Evolutionary conservation across 192 early-diverging fungal genomes (phyloP), one percentile per base, ranked within the genome.

Genomic region (Coemansia nantahalensis): DNA sequence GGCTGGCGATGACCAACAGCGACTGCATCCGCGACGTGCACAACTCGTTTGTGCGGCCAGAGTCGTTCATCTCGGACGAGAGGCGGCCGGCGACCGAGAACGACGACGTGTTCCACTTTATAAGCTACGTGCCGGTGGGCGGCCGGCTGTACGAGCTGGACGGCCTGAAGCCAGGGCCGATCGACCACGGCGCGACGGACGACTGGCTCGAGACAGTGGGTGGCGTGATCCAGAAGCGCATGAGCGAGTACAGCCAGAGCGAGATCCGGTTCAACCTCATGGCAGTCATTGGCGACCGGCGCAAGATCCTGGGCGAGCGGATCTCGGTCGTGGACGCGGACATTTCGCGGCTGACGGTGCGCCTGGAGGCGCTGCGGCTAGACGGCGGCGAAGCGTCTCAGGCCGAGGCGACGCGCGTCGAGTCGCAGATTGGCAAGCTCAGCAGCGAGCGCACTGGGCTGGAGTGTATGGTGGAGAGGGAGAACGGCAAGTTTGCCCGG

Each of bases 211-310:
- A 71, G 14, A 70, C 80, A 23, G 85, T 80, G 4, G 79, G 81
- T 6, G 69, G 64, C 24, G 86, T 87, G 5, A 88, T 91, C 37
- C 78, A 85, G 62, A 56, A 64, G 31, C 80, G 89, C 8, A 90
- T 91, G 83, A 62, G 62, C 10, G 76, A 74, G 34, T 79, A 68
- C 35, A 62, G 59, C 31, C 43, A 84, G 40, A 66, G 68, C 19
- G 89, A 91, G 61, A 84, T 90, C 42, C 78, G 86, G 30, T 91
- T 90, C 46, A 91, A 86, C 47, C 56, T 91, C 52, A 84, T 91
- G 86, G 88, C 89, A 0, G 72, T 91, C 7, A 85, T 84, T 9
- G 78, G 82, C 36, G 83, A 85, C 54, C 81, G 82, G 22, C 72
- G 80, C 34, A 81, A 82, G 38, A 59, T 75, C 8, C 73, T 82